Conservation (phyloP, 306 rosid genomes). For the Potentilla sterilis region DNA sequence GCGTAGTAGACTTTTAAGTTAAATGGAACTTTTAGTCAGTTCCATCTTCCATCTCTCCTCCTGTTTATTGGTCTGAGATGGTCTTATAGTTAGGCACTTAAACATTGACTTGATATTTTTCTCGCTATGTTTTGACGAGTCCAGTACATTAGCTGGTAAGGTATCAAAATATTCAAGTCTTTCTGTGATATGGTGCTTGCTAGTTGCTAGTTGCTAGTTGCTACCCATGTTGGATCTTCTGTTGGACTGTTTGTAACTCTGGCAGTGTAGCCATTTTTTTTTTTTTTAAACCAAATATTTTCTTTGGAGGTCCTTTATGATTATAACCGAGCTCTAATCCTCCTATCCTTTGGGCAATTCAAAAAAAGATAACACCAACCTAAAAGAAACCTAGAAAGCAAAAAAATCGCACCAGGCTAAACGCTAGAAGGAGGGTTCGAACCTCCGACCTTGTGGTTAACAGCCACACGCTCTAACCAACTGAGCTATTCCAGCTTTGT, state of each 20-base stretch:
- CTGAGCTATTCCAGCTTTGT: neutral
- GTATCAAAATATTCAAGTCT: neutral
- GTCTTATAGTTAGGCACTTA: neutral
- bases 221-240: no score
- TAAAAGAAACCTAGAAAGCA: no score
- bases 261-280: no score
- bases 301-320: no score
- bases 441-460: slow-evolving; percentile 8
- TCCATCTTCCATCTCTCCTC: neutral
- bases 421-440: slow-evolving; percentile 11
- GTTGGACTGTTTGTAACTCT: no score
- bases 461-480: slow-evolving; percentile 5
- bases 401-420: no score
- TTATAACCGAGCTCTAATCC: no score
- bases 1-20: neutral
- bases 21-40: neutral
- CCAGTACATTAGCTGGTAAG: neutral
- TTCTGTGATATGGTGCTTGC: no score
- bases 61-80: neutral
- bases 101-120: neutral
- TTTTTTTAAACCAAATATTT: no score
- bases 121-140: neutral
- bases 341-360: no score
- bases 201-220: no score
- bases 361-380: no score